phyloP scores from a whole-genome alignment of 2,329 filamentous ascomycete species.

The Drechslerella stenobrocha region DNA sequence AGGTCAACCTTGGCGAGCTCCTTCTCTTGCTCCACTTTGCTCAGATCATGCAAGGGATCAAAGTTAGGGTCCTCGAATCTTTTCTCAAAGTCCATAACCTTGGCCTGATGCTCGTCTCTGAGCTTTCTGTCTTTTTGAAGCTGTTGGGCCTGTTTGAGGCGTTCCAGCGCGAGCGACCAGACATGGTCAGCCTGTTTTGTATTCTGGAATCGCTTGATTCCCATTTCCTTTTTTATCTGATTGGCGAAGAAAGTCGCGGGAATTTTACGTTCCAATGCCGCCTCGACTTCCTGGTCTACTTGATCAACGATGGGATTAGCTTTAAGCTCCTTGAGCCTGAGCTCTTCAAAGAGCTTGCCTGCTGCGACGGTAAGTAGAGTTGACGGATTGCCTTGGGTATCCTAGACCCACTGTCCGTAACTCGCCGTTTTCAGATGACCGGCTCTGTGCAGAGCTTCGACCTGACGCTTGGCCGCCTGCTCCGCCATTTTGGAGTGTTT shows the following conservation, averaged over 20 bases:
- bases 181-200: neutral
- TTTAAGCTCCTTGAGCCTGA: neutral
- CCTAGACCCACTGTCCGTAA: constrained; percentile 28
- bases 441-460: neutral
- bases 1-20: constrained; percentile 2
- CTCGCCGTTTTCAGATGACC: neutral
- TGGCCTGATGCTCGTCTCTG: constrained; percentile 1
- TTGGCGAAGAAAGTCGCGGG: neutral
- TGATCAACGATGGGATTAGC: neutral
- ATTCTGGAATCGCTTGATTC: neutral
- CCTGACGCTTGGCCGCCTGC: neutral
- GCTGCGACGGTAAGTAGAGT: neutral
- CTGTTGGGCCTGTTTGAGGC: neutral
- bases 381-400: neutral
- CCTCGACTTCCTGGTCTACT: neutral
- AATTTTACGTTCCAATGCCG: neutral
- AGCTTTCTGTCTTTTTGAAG: neutral
- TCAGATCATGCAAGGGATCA: constrained; percentile 16
- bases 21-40: neutral
- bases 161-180: neutral
- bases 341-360: neutral
- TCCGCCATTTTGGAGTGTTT: constrained; percentile 6
- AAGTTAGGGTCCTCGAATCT: neutral
- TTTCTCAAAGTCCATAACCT: constrained; percentile 1
- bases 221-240: neutral